A percentile compares a stretch with the other conserved stretches of the same genome.
Conservation (phyloP, 495 filamentous ascomycete species). For the Friedmanniomyces simplex region DNA sequence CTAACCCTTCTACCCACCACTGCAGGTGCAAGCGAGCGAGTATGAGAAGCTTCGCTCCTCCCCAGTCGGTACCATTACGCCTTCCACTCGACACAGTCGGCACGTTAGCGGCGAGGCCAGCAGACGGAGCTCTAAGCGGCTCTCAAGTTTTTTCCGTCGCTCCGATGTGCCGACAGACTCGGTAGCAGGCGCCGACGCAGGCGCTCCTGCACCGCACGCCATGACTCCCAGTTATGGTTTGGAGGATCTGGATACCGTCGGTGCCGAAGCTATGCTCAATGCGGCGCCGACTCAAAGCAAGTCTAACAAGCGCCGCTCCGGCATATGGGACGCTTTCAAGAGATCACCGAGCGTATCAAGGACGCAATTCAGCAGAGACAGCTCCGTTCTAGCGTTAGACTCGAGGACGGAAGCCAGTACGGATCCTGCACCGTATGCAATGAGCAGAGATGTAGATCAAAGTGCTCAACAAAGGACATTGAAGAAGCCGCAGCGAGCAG, state of each 20-base stretch:
- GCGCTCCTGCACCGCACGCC: constrained; percentile 3
- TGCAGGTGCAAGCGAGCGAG: constrained; percentile 6
- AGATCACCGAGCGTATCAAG: constrained; percentile 4
- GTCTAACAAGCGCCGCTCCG: constrained; percentile 6
- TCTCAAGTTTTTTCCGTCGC: constrained; percentile 5
- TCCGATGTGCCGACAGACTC: neutral
- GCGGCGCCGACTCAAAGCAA: neutral
- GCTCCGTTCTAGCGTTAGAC: neutral
- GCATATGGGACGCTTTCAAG: constrained; percentile 16
- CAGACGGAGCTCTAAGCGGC: neutral
- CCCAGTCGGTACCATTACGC: neutral
- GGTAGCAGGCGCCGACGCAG: neutral
- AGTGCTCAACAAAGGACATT: neutral
- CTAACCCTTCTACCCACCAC: too few relatives aligned
- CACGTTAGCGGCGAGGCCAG: neutral
- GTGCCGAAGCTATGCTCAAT: neutral
- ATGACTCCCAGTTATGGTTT: constrained; percentile 7
- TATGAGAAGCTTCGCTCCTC: constrained; percentile 7
- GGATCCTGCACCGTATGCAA: neutral
- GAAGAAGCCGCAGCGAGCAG: constrained; percentile 13
- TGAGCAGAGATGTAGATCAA: neutral
- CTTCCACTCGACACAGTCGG: neutral
- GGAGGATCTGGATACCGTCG: neutral
- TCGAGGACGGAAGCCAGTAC: neutral
- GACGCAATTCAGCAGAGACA: neutral